phyloP scores from a whole-genome alignment of 768 basidiomycete species.

The Mycena polygramma region DNA sequence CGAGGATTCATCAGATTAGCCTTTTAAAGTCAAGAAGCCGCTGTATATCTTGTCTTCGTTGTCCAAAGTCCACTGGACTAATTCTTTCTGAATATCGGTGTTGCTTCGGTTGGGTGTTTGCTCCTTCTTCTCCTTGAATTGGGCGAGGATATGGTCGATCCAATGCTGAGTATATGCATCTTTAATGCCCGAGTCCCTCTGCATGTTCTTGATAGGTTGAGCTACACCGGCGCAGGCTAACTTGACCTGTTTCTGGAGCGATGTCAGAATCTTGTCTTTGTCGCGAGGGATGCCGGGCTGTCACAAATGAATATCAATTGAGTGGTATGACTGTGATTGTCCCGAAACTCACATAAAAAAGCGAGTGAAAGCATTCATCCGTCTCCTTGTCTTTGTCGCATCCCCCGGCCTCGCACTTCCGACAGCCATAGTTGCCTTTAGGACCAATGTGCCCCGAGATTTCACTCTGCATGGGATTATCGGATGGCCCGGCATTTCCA shows the following conservation, averaged over 20 bases:
- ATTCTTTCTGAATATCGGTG: constrained; percentile 42
- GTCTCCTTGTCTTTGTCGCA: constrained; percentile 11
- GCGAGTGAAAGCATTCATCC: constrained; percentile 5
- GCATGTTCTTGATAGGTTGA: constrained; percentile 41
- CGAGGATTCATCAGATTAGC: constrained; percentile 28
- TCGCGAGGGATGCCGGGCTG: constrained; percentile 45
- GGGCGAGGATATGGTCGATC: constrained; percentile 50
- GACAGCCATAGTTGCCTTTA: constrained; percentile 10
- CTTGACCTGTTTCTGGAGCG: constrained; percentile 48
- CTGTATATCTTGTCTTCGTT: constrained; percentile 46
- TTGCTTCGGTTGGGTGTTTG: constrained; percentile 24
- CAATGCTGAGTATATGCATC: constrained; percentile 53
- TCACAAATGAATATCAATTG: no score
- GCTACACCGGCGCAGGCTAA: constrained; percentile 49
- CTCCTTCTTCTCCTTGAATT: constrained; percentile 39
- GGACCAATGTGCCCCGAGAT: constrained; percentile 37
- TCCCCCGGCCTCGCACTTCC: constrained; percentile 13
- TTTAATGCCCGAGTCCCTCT: constrained; percentile 53
- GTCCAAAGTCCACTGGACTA: constrained; percentile 46
- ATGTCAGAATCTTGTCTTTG: constrained; percentile 35
- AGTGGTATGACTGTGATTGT: no score
- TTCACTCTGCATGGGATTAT: constrained; percentile 56
- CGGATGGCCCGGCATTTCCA: constrained; percentile 45
- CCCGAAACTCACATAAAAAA: constrained; percentile 1
- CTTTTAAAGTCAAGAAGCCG: constrained; percentile 46